Evolutionary conservation across 371 early-diverging fungal genomes (phyloP).

Genomic region (Circinella umbellata): DNA sequence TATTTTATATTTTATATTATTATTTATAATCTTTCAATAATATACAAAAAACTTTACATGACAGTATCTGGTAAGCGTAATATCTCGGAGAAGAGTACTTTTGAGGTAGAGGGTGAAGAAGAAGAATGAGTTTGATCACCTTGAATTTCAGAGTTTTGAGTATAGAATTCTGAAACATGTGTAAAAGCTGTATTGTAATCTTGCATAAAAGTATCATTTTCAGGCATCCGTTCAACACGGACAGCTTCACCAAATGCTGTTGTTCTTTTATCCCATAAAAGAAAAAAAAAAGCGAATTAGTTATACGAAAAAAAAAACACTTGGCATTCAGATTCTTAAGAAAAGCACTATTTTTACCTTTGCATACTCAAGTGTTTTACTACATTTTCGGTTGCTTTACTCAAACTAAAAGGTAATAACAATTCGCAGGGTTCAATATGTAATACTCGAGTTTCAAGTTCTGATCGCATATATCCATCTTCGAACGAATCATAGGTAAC

Average conservation of each 20-base stretch:
- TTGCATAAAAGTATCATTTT: slow-evolving; percentile 35
- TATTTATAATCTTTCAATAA: too few species aligned
- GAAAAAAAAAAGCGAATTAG: too few species aligned
- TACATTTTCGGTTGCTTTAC: slow-evolving; percentile 60
- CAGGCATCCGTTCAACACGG: slow-evolving; percentile 65
- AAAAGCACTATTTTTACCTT: slow-evolving; percentile 13
- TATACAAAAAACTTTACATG: slow-evolving; percentile 24
- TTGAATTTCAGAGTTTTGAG: background rate
- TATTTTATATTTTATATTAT: too few species aligned
- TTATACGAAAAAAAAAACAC: background rate
- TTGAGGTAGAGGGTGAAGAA: background rate
- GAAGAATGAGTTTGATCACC: background rate
- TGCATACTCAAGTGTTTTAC: slow-evolving; percentile 43
- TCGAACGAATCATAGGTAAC: slow-evolving; percentile 78
- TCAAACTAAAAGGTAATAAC: slow-evolving; percentile 61
- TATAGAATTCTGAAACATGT: slow-evolving; percentile 61
- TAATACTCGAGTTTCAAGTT: slow-evolving; percentile 78
- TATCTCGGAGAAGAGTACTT: slow-evolving; percentile 25
- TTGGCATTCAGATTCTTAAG: too few species aligned
- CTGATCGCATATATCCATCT: slow-evolving; percentile 71
- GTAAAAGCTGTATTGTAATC: slow-evolving; percentile 57
- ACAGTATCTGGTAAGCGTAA: slow-evolving; percentile 37
- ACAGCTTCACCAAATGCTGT: slow-evolving; percentile 34
- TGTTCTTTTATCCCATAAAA: too few species aligned
- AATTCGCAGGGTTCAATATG: slow-evolving; percentile 83